Base-by-base conservation (phyloP, 164 flowering plant genomes). In the Liriodendron chinense region DNA sequence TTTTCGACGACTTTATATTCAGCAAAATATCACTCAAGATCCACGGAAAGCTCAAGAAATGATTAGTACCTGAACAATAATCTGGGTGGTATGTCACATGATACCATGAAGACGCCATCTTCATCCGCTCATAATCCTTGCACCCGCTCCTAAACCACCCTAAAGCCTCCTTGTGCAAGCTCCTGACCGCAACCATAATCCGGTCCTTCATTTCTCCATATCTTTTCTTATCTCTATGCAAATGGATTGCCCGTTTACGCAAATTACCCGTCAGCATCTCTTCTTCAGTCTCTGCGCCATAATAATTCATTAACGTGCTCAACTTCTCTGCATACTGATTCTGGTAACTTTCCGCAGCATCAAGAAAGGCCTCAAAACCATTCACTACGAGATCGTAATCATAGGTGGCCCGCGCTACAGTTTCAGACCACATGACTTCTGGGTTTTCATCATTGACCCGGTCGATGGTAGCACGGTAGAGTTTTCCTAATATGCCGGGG, bases 41-140 rank as follows among this genome's bases (percentile, higher is more conserved):
- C 99, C 99, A 94, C 1, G 97, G 99, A 80, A 96, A 93, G 83
- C 98, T 89, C 82, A 91, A 70, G 82, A 82, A 93, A 47, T 75
- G 85, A 47, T 74, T 85, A 26, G 53, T 57, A 24, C 78, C 83
- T 2, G 66, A 68, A 64, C 48, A 76, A 56, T 84, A 84, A 16
- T 70, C 74, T 5, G 92, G 92, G 74, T 92, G 97, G 73, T 94
- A 94, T 3, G 98, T 85, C 12, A 94, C 94, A 78, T 90, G 91
- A 73, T 94, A 96, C 98, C 98, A 94, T 0, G 99, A 98, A 0
- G 96, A 90, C 10, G 98, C 99, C 91, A 96, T 47, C 73, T 76
- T 77, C 67, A 72, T 81, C 23, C 74, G 73, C 8, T 90, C 87
- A 13, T 77, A 20, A n/a, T 57, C 74, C 34, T 68, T 43, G 81